Conservation (phyloP, 306 rosid genomes). For the Acacia crassicarpa region DNA sequence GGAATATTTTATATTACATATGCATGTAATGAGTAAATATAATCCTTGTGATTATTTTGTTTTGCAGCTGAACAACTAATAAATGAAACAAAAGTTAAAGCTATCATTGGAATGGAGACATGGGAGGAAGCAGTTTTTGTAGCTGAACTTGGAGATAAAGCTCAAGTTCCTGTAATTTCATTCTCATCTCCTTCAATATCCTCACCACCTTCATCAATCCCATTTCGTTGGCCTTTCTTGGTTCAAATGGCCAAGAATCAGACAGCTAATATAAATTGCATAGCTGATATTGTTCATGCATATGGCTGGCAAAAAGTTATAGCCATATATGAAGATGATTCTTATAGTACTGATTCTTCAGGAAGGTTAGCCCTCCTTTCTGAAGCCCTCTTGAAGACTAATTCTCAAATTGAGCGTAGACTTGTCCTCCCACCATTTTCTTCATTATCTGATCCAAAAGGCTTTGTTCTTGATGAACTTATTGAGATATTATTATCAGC, state of each 20-base stretch:
- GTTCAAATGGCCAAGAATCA: slow-evolving; percentile 46
- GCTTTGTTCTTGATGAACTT: slow-evolving; percentile 50
- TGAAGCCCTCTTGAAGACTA: slow-evolving; percentile 53
- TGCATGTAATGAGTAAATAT: neutral
- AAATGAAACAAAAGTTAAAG: slow-evolving; percentile 38
- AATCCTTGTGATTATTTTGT: neutral
- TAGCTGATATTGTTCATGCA: slow-evolving; percentile 41
- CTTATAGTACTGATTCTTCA: slow-evolving; percentile 45
- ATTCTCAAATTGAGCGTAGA: slow-evolving; percentile 52
- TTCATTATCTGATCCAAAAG: slow-evolving; percentile 51
- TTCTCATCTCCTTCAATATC: slow-evolving; percentile 44
- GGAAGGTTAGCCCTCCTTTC: slow-evolving; percentile 48
- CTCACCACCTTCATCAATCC: slow-evolving; percentile 39
- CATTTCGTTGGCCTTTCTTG: slow-evolving; percentile 58
- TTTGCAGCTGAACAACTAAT: slow-evolving; percentile 49
- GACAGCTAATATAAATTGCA: slow-evolving; percentile 45
- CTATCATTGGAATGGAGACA: slow-evolving; percentile 49
- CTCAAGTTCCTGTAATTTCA: slow-evolving; percentile 51
- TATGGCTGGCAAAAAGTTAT: slow-evolving; percentile 44
- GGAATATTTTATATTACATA: neutral
- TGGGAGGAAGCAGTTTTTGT: slow-evolving; percentile 66
- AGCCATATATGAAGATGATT: slow-evolving; percentile 50
- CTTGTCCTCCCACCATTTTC: slow-evolving; percentile 52
- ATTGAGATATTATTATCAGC: slow-evolving; percentile 35
- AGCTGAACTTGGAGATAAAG: slow-evolving; percentile 48